A percentile compares a stretch with the other conserved stretches of the same genome.
Evolutionary conservation across 371 early-diverging fungal genomes (phyloP).

Genomic region (Blakeslea trispora): DNA sequence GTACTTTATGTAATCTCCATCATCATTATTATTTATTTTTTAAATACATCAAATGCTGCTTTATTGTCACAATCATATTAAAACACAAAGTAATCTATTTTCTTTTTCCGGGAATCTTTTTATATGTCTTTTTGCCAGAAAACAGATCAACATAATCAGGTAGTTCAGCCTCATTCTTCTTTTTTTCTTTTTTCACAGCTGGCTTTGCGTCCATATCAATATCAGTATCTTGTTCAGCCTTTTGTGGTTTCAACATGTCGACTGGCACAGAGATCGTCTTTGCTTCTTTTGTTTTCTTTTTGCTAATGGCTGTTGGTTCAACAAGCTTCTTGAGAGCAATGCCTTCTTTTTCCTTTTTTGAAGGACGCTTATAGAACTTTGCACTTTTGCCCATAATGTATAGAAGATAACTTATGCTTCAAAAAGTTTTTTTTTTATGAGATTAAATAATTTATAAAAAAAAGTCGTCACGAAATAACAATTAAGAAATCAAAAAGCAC

Average conservation of each 20-base stretch:
- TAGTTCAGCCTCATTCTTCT: conserved; percentile 24
- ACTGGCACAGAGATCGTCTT: conserved; percentile 22
- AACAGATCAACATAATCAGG: conserved; percentile 53
- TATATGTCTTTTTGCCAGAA: conserved; percentile 49
- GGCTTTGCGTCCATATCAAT: conserved; percentile 22
- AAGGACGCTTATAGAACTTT: conserved; percentile 63
- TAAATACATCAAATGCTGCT: too few species aligned
- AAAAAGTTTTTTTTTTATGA: not conserved
- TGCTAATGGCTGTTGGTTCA: conserved; percentile 24
- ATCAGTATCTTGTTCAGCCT: conserved; percentile 6
- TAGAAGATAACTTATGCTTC: not conserved
- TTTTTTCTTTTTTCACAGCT: conserved; percentile 13
- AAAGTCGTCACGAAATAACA: not conserved
- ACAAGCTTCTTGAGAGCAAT: conserved; percentile 37
- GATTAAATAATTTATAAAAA: not conserved
- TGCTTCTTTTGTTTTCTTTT: conserved; percentile 18
- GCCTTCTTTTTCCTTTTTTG: conserved; percentile 60
- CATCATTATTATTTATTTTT: too few species aligned
- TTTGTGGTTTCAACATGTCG: conserved; percentile 8
- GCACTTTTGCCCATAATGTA: conserved; percentile 68
- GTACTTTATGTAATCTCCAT: conserved; percentile 36
- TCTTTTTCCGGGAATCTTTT: conserved; percentile 38
- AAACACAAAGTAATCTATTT: conserved; percentile 22
- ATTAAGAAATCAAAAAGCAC: too few species aligned
- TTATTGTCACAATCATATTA: not conserved